Evolutionary conservation across 768 basidiomycete species (phyloP).

Genomic region (Suillus weaverae): DNA sequence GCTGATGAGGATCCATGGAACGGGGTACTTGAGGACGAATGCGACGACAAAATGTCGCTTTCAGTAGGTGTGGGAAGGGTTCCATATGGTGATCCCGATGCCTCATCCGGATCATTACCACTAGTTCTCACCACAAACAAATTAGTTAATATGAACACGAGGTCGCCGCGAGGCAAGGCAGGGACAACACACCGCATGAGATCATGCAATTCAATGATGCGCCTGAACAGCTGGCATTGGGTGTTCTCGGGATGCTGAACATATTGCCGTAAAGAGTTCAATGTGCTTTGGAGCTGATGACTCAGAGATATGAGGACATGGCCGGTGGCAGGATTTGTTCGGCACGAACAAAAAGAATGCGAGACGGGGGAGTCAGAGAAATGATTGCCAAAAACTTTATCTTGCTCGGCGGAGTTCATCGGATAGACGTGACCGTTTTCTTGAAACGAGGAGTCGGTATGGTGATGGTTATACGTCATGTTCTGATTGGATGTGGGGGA

Average conservation of each 20-base stretch:
- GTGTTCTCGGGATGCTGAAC: slow-evolving; percentile 55
- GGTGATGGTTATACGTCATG: slow-evolving; percentile 34
- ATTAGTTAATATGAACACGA: slow-evolving; percentile 36
- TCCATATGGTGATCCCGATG: slow-evolving; percentile 51
- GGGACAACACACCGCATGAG: slow-evolving; percentile 61
- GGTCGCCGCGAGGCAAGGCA: slow-evolving; percentile 32
- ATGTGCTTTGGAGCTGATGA: slow-evolving; percentile 60
- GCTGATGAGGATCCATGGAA: slow-evolving; percentile 41
- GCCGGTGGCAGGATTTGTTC: slow-evolving; percentile 57
- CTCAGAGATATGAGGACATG: slow-evolving; percentile 61
- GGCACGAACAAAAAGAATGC: slow-evolving; percentile 57
- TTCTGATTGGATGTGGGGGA: slow-evolving; percentile 36
- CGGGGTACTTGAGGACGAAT: slow-evolving; percentile 43
- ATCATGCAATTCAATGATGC: slow-evolving; percentile 60
- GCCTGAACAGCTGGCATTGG: slow-evolving; percentile 55
- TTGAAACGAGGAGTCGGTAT: slow-evolving; percentile 33
- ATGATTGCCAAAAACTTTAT: slow-evolving; percentile 35
- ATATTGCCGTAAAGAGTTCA: slow-evolving; percentile 60
- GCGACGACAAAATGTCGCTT: slow-evolving; percentile 55
- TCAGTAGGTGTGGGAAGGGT: slow-evolving; percentile 59
- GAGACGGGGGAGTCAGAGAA: slow-evolving; percentile 33
- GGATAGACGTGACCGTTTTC: slow-evolving; percentile 38
- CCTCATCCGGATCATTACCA: slow-evolving; percentile 52
- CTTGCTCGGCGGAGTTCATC: slow-evolving; percentile 35
- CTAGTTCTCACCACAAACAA: slow-evolving; percentile 37